Evolutionary conservation across 441 rosid species (phyloP), one percentile per base, ranked within the genome.

Genomic region (Pelargonium australe): DNA sequence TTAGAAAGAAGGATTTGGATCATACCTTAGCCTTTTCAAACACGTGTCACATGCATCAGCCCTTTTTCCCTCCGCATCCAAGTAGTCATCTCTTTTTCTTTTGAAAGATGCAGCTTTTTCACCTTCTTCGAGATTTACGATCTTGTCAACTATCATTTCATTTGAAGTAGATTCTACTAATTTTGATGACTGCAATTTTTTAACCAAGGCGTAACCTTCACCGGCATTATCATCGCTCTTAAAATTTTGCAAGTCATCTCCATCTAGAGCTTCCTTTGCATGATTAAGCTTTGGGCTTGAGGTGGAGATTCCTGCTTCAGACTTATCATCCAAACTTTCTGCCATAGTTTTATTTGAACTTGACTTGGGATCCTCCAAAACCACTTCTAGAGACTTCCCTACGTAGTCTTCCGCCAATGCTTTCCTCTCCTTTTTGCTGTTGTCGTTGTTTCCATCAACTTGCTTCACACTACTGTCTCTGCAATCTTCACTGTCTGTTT

Each of bases 11-110:
- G 72, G 55, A 28, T 14, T 49, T 40, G 63, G 25, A 57, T 55
- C 57, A 7, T 17, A 89, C 96, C 89, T 88, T 80, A 76, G 78
- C 73, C 77, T 80, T 68, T 85, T 85, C 28, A 60, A 70, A 72
- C 82, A 72, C 44, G 72, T 6, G 64, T 43, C 74, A 79, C 82
- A 74, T 45, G 61, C 73, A 72, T 76, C 80, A 8, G 37, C 23
- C 28, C 31, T 57, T 57, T 57, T 57, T 19, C 63, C 31, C 13
- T 77, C 86, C 75, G 66, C 65, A 77, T 69, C 78, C 63, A 64
- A 25, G 65, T 66, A 73, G 47, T 19, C 64, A 25, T 68, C 68
- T 71, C 83, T 63, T 81, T 81, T 81, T 64, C 78, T 66, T 79
- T 83, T 86, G 37, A 73, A 73, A 51, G 73, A 16, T 16, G 67